Evolutionary conservation across 306 rosid species (phyloP).

Genomic region (Gastrolobium bilobum): DNA sequence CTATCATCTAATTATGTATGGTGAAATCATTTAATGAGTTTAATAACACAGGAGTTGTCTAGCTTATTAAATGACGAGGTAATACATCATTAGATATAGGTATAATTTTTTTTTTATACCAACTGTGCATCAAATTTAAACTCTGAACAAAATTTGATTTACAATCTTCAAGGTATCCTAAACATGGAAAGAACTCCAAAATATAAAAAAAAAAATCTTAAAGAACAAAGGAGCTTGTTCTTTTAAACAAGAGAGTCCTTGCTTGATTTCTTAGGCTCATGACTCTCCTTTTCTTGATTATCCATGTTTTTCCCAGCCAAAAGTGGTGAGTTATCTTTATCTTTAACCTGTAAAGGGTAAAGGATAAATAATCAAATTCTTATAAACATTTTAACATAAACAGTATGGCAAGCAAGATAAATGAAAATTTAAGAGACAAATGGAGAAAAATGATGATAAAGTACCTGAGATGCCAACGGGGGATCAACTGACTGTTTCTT

Average conservation of each 20-base stretch:
- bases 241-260: constrained; percentile 82
- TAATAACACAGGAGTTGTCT: not conserved
- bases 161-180: constrained; percentile 51
- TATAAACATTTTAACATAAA: not conserved
- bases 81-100: not conserved
- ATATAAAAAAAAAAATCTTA: constrained; percentile 32
- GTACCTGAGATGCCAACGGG: constrained; percentile 74
- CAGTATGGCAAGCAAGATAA: not conserved
- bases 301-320: constrained; percentile 68
- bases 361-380: not conserved
- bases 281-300: constrained; percentile 73
- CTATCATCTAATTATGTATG: not conserved
- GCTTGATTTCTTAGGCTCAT: constrained; percentile 75
- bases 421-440: not conserved
- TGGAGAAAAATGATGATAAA: not conserved
- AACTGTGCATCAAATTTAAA: constrained; percentile 15
- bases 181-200: constrained; percentile 45
- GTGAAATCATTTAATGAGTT: not conserved
- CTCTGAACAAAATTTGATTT: constrained; percentile 58
- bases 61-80: not conserved
- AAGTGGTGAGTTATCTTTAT: constrained; percentile 71
- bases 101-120: constrained; percentile 13
- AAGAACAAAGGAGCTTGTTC: constrained; percentile 29
- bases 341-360: constrained; percentile 64
- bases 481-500: constrained; percentile 77